Evolutionary conservation across 169 alveolate species (phyloP).

Genomic region (Cryptosporidium ubiquitum): DNA sequence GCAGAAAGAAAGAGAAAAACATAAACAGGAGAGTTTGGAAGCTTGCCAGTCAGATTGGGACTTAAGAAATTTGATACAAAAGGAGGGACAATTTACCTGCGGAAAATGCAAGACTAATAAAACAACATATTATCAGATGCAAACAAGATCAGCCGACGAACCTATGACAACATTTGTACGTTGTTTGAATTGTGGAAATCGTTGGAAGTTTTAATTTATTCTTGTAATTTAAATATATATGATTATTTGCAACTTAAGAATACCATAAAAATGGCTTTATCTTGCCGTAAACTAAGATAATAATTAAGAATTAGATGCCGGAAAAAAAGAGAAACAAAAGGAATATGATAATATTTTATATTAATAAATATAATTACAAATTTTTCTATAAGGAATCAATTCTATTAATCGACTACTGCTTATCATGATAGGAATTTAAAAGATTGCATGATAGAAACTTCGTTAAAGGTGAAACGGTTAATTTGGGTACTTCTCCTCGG

Average conservation of each 20-base stretch:
- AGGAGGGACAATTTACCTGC: constrained; percentile 94
- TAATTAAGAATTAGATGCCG: background rate
- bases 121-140: constrained; percentile 93
- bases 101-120: constrained; percentile 90
- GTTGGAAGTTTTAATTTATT: constrained; percentile 90
- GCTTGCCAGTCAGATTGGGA: constrained; percentile 96
- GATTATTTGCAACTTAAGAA: background rate
- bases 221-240: background rate
- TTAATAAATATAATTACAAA: background rate
- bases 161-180: constrained; percentile 98
- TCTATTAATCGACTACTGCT: background rate
- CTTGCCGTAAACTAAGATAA: no score
- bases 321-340: no score
- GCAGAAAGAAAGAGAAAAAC: constrained; percentile 86
- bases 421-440: constrained; percentile 58
- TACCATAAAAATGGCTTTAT: no score
- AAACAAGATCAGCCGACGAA: constrained; percentile 97
- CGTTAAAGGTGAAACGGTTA: constrained; percentile 52
- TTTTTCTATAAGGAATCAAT: background rate
- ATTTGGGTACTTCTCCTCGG: constrained; percentile 62
- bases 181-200: constrained; percentile 92
- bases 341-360: background rate
- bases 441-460: constrained; percentile 62
- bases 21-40: constrained; percentile 85
- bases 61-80: constrained; percentile 82